Evolutionary conservation across 352 stramenopile species (phyloP).

Genomic region (Pythium aristosporum): DNA sequence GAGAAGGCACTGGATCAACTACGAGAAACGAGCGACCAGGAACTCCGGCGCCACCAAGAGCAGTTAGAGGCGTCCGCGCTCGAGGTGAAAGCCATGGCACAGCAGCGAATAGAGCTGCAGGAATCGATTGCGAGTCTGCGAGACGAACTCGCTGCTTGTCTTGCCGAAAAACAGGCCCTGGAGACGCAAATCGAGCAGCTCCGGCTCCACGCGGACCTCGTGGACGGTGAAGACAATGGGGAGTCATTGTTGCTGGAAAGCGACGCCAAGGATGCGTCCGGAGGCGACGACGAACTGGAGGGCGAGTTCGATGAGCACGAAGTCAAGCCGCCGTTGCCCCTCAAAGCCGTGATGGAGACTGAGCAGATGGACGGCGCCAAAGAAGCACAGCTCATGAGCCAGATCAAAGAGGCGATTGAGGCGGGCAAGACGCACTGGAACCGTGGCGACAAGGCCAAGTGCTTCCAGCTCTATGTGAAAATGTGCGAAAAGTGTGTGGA

Average conservation of each 20-base stretch:
- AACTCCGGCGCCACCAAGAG: conserved; percentile 19
- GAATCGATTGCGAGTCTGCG: conserved; percentile 32
- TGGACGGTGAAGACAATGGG: conserved; percentile 23
- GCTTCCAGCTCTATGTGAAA: conserved; percentile 63
- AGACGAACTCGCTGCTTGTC: conserved; percentile 37
- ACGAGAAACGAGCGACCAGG: conserved; percentile 4
- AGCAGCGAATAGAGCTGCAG: conserved; percentile 24
- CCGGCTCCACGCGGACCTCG: conserved; percentile 52
- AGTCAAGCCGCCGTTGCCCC: conserved; percentile 14
- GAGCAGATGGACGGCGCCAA: conserved; percentile 38
- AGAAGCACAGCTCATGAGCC: conserved; percentile 46
- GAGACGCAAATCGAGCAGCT: conserved; percentile 68
- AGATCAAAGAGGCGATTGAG: conserved; percentile 52
- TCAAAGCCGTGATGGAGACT: conserved; percentile 14
- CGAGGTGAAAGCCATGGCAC: conserved; percentile 18
- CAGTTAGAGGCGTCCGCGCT: conserved; percentile 23
- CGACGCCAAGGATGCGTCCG: conserved; percentile 7
- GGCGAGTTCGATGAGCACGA: conserved; percentile 1
- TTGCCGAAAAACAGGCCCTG: conserved; percentile 45
- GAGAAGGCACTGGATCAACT: background rate
- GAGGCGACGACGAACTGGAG: conserved; percentile 25
- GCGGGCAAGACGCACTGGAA: conserved; percentile 75
- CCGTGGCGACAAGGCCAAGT: conserved; percentile 70
- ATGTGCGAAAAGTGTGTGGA: conserved; percentile 45
- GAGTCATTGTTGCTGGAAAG: conserved; percentile 8